phyloP scores from a whole-genome alignment of 1,284 basidiomycete species.

The Somion occarium region DNA sequence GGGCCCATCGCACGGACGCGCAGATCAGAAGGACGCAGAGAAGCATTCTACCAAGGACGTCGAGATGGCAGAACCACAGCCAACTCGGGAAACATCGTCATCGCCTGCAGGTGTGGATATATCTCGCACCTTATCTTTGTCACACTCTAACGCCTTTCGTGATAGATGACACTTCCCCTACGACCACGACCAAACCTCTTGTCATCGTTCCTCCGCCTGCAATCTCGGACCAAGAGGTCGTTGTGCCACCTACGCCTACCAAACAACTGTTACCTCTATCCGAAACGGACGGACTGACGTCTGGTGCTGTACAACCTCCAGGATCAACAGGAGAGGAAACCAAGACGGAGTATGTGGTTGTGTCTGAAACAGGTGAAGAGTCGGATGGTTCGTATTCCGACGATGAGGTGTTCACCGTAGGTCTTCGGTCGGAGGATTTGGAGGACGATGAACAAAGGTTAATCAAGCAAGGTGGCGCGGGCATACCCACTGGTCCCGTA shows the following conservation, averaged over 20 bases:
- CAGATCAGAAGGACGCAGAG: constrained; percentile 20
- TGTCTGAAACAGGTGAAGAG: constrained; percentile 33
- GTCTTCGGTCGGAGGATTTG: constrained; percentile 36
- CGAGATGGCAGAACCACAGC: constrained; percentile 16
- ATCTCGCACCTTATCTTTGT: constrained; percentile 7
- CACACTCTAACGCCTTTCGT: not conserved
- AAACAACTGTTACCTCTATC: constrained; percentile 32
- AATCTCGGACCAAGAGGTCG: constrained; percentile 29
- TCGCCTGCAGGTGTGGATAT: constrained; percentile 13
- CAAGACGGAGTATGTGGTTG: constrained; percentile 21
- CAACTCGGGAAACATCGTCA: constrained; percentile 21
- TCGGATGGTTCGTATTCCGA: constrained; percentile 36
- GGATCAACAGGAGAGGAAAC: constrained; percentile 56
- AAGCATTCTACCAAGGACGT: constrained; percentile 22
- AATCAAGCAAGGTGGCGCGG: constrained; percentile 78
- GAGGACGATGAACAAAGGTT: constrained; percentile 78
- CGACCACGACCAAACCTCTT: not conserved
- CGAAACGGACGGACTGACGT: constrained; percentile 66
- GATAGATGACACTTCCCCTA: not conserved
- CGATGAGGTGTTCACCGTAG: constrained; percentile 47
- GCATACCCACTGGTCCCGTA: constrained; percentile 76
- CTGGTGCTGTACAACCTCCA: constrained; percentile 67
- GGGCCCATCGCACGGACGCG: constrained; percentile 17
- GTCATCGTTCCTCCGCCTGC: constrained; percentile 8
- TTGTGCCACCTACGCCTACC: constrained; percentile 53